A percentile compares a stretch with the other conserved stretches of the same genome.
Conservation (phyloP, 441 rosid genomes). For the Viola pubescens region DNA sequence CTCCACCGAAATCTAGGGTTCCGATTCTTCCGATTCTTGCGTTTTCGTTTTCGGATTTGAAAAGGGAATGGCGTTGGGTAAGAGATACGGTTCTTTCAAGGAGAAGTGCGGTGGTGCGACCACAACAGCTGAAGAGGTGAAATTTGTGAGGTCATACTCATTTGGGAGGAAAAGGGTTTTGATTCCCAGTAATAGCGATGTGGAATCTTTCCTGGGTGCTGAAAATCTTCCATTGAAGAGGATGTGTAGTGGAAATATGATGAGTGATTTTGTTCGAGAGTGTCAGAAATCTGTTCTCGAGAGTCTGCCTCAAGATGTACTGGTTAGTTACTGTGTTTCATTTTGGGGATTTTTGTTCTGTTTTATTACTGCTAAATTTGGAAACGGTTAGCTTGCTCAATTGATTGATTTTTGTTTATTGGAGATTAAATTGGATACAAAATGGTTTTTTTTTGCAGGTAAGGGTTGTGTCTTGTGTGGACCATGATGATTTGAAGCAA, state of each 20-base stretch:
- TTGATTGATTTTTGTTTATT: no score
- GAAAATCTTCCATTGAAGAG: slow-evolving; percentile 41
- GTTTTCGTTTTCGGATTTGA: not conserved
- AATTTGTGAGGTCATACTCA: slow-evolving; percentile 39
- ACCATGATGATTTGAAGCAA: slow-evolving; percentile 66
- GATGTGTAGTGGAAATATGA: slow-evolving; percentile 26
- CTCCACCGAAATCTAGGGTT: no score
- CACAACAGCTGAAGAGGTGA: slow-evolving; percentile 22
- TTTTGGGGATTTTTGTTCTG: not conserved
- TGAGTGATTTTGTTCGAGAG: not conserved
- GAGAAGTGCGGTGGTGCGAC: slow-evolving; percentile 14
- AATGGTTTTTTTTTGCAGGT: slow-evolving; percentile 32
- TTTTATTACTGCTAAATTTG: not conserved
- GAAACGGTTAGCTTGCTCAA: no score
- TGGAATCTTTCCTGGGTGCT: not conserved
- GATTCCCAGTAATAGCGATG: slow-evolving; percentile 23
- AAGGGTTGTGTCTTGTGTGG: slow-evolving; percentile 55
- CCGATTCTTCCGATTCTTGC: no score
- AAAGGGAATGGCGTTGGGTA: slow-evolving; percentile 33
- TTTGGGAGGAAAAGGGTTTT: slow-evolving; percentile 74
- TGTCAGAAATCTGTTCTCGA: slow-evolving; percentile 42
- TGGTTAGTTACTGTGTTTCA: slow-evolving; percentile 34
- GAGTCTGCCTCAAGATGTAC: slow-evolving; percentile 59
- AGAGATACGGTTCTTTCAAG: slow-evolving; percentile 31
- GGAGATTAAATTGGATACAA: no score